Evolutionary conservation across 179 eudicot genomes (phyloP).

Genomic region (Sideroxylon spinosum): DNA sequence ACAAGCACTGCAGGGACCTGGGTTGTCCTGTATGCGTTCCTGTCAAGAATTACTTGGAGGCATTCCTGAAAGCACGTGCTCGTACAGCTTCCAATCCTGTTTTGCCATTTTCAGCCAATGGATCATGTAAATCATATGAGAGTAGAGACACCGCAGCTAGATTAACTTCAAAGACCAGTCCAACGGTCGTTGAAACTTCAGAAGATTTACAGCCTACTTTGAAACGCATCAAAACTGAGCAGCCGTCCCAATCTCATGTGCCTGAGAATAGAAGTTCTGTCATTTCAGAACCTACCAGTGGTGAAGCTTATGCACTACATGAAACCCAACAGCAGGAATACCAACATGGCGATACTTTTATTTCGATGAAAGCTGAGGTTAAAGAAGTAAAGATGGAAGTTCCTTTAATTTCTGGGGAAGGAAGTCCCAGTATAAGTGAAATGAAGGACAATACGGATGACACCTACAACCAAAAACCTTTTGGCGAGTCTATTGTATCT

Average conservation of each 20-base stretch:
- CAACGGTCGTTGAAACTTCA: conserved; percentile 26
- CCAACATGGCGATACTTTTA: conserved; percentile 24
- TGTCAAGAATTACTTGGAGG: conserved; percentile 32
- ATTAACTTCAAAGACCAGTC: conserved; percentile 25
- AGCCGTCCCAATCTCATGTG: conserved; percentile 20
- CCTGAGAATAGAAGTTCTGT: conserved; percentile 35
- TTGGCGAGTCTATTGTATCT: conserved; percentile 25
- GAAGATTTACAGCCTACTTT: conserved; percentile 38
- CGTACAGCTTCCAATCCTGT: conserved; percentile 32
- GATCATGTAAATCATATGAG: conserved; percentile 30
- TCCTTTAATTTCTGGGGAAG: conserved; percentile 21
- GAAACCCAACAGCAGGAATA: conserved; percentile 30
- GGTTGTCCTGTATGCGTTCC: conserved; percentile 65
- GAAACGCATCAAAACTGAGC: conserved; percentile 57
- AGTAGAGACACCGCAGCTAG: conserved; percentile 28
- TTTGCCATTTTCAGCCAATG: conserved; percentile 26
- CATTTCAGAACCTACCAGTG: conserved; percentile 25
- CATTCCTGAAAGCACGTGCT: conserved; percentile 22
- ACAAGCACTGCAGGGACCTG: conserved; percentile 38
- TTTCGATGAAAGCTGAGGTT: conserved; percentile 30
- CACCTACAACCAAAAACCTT: conserved; percentile 27
- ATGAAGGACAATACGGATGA: conserved; percentile 30
- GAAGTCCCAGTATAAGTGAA: conserved; percentile 20
- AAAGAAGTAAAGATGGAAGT: conserved; percentile 37
- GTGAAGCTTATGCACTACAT: conserved; percentile 26